These are phyloP conservation scores for Fraxinus cuspidata DNA, from an alignment of 257 asterid genomes.

Conservation along the genomic window DNA sequence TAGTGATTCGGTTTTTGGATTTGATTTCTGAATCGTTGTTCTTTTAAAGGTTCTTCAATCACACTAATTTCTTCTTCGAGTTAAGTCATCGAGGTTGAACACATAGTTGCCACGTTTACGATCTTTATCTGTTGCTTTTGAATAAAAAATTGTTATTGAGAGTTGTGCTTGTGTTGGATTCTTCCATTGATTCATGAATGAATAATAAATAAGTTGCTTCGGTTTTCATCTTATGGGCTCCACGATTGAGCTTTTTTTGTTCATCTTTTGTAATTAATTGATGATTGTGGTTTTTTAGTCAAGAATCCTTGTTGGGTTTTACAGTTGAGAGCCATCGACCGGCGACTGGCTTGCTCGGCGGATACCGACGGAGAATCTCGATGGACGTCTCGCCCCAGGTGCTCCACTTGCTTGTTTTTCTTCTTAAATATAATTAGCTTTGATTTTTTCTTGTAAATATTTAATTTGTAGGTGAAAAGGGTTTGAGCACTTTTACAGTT, in stretches of 20 bases:
- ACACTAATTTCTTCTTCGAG: no score
- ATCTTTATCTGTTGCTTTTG: neutral
- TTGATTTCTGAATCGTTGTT: no score
- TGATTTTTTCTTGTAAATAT: neutral
- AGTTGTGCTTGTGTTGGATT: neutral
- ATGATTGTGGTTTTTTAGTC: slow-evolving; percentile 14
- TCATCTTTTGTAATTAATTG: slow-evolving; percentile 20
- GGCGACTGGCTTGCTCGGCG: no score
- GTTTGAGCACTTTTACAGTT: neutral
- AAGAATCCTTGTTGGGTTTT: slow-evolving; percentile 17
- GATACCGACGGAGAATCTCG: no score
- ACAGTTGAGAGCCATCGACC: no score
- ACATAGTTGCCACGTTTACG: no score
- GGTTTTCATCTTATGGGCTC: slow-evolving; percentile 26
- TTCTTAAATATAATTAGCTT: neutral
- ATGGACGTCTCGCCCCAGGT: no score
- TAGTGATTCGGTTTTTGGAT: no score
- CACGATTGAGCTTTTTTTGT: slow-evolving; percentile 19
- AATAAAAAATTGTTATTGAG: neutral
- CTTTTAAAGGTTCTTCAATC: no score
- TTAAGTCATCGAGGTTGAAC: no score
- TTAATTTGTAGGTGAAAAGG: neutral
- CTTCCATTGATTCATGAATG: slow-evolving; percentile 25
- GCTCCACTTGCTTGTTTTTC: neutral
- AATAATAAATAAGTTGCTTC: neutral